Conservation (phyloP, 2,329 filamentous ascomycete genomes). For the Fusarium denticulatum region DNA sequence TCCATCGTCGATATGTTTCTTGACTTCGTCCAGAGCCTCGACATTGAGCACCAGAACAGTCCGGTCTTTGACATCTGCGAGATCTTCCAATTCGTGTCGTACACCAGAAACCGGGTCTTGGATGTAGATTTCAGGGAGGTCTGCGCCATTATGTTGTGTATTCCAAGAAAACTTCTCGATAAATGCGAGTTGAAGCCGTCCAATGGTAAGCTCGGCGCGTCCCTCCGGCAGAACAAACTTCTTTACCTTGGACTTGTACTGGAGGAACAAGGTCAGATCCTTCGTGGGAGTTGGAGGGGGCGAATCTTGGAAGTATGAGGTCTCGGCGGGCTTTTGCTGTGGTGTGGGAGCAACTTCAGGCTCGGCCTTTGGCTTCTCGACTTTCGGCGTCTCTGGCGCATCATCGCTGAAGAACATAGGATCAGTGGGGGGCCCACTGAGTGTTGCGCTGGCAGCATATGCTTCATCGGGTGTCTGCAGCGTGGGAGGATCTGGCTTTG, state of each 20-base stretch:
- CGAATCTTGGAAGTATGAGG: constrained; percentile 66
- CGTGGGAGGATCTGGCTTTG: constrained; percentile 48
- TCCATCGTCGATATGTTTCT: constrained; percentile 94
- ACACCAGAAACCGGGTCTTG: constrained; percentile 95
- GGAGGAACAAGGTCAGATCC: constrained; percentile 91
- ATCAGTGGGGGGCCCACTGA: constrained; percentile 67
- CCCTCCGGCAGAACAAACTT: constrained; percentile 92
- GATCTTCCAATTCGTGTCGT: constrained; percentile 94
- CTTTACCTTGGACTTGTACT: constrained; percentile 97
- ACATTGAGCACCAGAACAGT: constrained; percentile 95
- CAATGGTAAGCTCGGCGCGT: constrained; percentile 83
- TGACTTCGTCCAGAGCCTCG: constrained; percentile 93
- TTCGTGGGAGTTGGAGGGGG: constrained; percentile 77
- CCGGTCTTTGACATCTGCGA: constrained; percentile 92
- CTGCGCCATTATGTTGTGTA: constrained; percentile 90
- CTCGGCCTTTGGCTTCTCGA: constrained; percentile 38
- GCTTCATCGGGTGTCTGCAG: constrained; percentile 75
- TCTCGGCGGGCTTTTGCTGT: constrained; percentile 54
- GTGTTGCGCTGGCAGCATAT: constrained; percentile 64
- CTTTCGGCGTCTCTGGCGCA: constrained; percentile 24
- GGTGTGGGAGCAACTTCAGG: constrained; percentile 45
- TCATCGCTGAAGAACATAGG: constrained; percentile 46
- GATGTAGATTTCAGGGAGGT: constrained; percentile 96
- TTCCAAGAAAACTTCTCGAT: constrained; percentile 99
- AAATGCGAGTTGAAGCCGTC: constrained; percentile 90